Evolutionary conservation across 768 basidiomycete genomes (phyloP).

Genomic region (Mycena belliarum): DNA sequence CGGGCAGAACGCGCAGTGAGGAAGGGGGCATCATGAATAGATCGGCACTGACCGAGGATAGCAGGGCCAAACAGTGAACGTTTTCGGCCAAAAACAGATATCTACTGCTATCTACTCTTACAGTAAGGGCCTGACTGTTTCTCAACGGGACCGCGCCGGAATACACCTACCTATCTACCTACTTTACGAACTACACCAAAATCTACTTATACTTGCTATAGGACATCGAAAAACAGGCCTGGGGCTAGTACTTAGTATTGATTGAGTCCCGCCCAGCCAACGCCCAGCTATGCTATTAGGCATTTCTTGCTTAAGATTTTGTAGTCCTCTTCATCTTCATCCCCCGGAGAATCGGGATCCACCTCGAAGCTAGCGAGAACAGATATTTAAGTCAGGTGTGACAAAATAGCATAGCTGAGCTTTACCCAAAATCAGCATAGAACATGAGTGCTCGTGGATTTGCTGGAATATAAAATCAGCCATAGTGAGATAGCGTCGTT

Average conservation of each 20-base stretch:
- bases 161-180: too few species aligned
- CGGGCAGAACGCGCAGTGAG: slow-evolving; percentile 48
- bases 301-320: slow-evolving; percentile 42
- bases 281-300: too few species aligned
- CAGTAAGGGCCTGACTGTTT: too few species aligned
- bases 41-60: neutral
- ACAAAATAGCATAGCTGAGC: neutral
- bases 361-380: slow-evolving; percentile 46
- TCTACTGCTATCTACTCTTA: too few species aligned
- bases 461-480: slow-evolving; percentile 31
- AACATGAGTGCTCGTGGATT: slow-evolving; percentile 50
- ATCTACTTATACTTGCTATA: too few species aligned
- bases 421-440: slow-evolving; percentile 56
- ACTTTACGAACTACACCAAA: too few species aligned
- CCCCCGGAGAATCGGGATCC: slow-evolving; percentile 55
- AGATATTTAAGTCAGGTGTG: neutral
- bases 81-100: too few species aligned
- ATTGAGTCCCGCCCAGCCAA: too few species aligned
- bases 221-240: too few species aligned
- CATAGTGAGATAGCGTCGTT: neutral
- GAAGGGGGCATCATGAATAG: slow-evolving; percentile 41
- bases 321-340: slow-evolving; percentile 41
- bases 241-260: too few species aligned
- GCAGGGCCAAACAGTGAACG: slow-evolving; percentile 3
- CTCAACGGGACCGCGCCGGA: too few species aligned